Percentiles rank a stretch among this genome's conserved stretches.
Conservation (phyloP, 2,329 filamentous ascomycete genomes). For the Talaromyces sp. region DNA sequence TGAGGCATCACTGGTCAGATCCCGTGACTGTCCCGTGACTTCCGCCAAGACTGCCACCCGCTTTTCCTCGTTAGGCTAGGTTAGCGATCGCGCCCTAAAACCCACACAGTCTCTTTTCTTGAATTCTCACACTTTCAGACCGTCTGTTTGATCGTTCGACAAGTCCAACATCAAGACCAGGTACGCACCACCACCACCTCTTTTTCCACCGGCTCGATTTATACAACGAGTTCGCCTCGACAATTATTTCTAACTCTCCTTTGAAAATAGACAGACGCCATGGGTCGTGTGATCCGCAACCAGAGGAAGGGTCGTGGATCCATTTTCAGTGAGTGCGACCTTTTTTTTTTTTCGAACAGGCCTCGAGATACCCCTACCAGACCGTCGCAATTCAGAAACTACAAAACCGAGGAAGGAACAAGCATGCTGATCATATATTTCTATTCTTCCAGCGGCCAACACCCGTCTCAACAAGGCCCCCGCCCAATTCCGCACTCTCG, state of each 20-base stretch:
- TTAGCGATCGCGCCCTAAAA: slow-evolving; percentile 49
- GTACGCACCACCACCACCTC: slow-evolving; percentile 37
- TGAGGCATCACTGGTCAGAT: slow-evolving; percentile 23
- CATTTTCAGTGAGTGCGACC: slow-evolving; percentile 67
- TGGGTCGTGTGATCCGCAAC: slow-evolving; percentile 73
- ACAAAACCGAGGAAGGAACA: slow-evolving; percentile 9
- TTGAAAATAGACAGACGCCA: slow-evolving; percentile 45
- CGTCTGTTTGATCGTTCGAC: slow-evolving; percentile 33
- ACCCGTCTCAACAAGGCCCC: slow-evolving; percentile 93
- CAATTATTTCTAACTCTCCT: slow-evolving; percentile 9
- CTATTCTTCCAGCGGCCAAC: slow-evolving; percentile 62
- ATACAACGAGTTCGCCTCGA: slow-evolving; percentile 25
- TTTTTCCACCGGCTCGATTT: slow-evolving; percentile 27
- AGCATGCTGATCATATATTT: slow-evolving; percentile 35
- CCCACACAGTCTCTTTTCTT: slow-evolving; percentile 43
- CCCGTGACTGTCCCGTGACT: neutral
- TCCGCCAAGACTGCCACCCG: slow-evolving; percentile 31
- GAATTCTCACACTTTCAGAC: slow-evolving; percentile 41
- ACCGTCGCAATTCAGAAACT: slow-evolving; percentile 6
- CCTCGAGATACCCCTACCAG: slow-evolving; percentile 24
- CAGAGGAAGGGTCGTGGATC: slow-evolving; percentile 75
- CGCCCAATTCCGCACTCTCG: slow-evolving; percentile 94
- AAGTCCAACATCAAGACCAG: slow-evolving; percentile 45
- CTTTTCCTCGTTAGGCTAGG: slow-evolving; percentile 36
- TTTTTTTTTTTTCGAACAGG: slow-evolving; percentile 25